These are phyloP conservation scores for Agaricus blazei DNA, from an alignment of 768 basidiomycete genomes.

Conservation along the genomic window DNA sequence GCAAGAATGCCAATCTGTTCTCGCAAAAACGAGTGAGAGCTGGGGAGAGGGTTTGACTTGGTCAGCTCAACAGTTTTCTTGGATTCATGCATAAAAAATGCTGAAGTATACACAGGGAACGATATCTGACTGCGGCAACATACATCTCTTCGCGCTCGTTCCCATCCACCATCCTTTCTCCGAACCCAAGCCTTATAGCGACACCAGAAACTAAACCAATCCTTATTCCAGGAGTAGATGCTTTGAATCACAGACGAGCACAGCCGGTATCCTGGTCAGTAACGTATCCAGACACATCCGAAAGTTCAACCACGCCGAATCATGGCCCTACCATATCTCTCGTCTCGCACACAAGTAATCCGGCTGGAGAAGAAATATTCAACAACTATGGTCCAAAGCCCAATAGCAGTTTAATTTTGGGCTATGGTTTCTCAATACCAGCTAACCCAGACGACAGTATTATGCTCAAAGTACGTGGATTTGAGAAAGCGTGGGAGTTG, in stretches of 20 bases:
- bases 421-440: conserved; percentile 83
- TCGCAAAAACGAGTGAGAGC: conserved; percentile 27
- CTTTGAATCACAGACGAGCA: conserved; percentile 78
- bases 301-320: conserved; percentile 4
- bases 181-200: conserved; percentile 25
- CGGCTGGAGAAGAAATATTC: conserved; percentile 54
- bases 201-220: conserved; percentile 59
- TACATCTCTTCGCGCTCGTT: conserved; percentile 88
- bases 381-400: conserved; percentile 94
- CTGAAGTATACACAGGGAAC: conserved; percentile 43
- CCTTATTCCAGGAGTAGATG: conserved; percentile 83
- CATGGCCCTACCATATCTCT: conserved; percentile 50
- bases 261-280: conserved; percentile 83
- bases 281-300: conserved; percentile 26
- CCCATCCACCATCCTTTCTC: conserved; percentile 74
- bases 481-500: conserved; percentile 51
- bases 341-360: conserved; percentile 42
- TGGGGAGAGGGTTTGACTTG: conserved; percentile 61
- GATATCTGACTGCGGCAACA: conserved; percentile 66
- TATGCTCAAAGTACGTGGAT: conserved; percentile 68
- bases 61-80: conserved; percentile 19
- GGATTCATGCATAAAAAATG: conserved; percentile 23
- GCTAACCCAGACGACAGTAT: conserved; percentile 86
- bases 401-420: conserved; percentile 85
- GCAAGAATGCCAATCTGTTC: conserved; percentile 41